Conservation (phyloP, 129 eudicot genomes). For the Chrysanthemum makinoi region DNA sequence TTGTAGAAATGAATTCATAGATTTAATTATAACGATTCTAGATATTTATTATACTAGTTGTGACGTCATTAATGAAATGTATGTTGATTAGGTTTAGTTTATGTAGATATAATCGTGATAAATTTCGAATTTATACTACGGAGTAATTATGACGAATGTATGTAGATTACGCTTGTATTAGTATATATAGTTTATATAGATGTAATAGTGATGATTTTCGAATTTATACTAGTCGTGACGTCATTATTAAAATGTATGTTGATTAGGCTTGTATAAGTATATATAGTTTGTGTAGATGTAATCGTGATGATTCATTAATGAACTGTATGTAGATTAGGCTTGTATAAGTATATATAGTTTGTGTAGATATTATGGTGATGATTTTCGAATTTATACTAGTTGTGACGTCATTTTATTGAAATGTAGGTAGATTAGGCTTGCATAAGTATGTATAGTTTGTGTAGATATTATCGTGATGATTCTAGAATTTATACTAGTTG, state of each 20-base stretch:
- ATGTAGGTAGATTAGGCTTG: background rate
- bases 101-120: background rate
- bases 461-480: background rate
- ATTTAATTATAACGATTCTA: too few species aligned
- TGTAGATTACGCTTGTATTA: background rate
- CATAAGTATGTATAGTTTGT: background rate
- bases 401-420: background rate
- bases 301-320: background rate
- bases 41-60: background rate
- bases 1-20: too few species aligned
- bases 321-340: conserved; percentile 4
- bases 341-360: background rate
- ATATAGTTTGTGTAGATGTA: background rate
- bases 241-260: background rate
- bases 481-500: background rate
- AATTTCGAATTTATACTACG: conserved; percentile 13
- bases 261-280: background rate
- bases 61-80: background rate
- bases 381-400: background rate
- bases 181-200: background rate
- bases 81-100: background rate
- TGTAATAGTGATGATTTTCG: background rate
- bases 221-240: background rate
- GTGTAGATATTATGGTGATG: background rate
- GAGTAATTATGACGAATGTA: too few species aligned